Conservation (phyloP, 768 basidiomycete species). For the Amanita exitialis region DNA sequence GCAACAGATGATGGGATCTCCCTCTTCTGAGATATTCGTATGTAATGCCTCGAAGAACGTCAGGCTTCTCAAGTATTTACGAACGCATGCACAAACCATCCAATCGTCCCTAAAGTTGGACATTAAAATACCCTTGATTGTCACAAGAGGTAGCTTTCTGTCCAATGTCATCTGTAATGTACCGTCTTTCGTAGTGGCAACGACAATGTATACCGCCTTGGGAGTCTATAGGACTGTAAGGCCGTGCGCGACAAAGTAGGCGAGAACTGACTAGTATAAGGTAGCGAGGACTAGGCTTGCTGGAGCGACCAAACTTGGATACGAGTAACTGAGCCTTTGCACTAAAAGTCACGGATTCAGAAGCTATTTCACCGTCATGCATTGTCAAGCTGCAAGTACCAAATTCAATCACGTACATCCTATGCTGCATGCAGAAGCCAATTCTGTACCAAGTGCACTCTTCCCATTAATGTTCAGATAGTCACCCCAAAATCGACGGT, state of each 20-base stretch:
- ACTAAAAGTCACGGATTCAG: slow-evolving; percentile 79
- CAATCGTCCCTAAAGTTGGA: slow-evolving; percentile 92
- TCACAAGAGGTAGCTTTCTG: slow-evolving; percentile 82
- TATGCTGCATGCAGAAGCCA: slow-evolving; percentile 64
- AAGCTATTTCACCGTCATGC: slow-evolving; percentile 19
- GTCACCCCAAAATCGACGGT: slow-evolving; percentile 92
- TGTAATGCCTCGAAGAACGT: slow-evolving; percentile 53
- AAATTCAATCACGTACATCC: slow-evolving; percentile 41
- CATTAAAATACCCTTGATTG: slow-evolving; percentile 79
- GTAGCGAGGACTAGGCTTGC: slow-evolving; percentile 86
- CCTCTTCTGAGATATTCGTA: slow-evolving; percentile 74
- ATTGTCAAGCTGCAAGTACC: neutral
- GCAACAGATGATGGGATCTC: slow-evolving; percentile 86
- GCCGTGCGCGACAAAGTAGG: neutral
- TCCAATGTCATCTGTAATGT: slow-evolving; percentile 51
- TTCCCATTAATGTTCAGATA: slow-evolving; percentile 87
- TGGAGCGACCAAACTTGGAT: slow-evolving; percentile 78
- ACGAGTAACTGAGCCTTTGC: slow-evolving; percentile 73
- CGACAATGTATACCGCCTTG: slow-evolving; percentile 76
- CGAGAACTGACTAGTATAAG: slow-evolving; percentile 65
- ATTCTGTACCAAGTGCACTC: slow-evolving; percentile 64
- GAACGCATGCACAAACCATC: slow-evolving; percentile 50
- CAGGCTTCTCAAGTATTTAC: slow-evolving; percentile 4
- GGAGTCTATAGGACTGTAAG: slow-evolving; percentile 42
- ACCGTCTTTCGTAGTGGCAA: slow-evolving; percentile 56